Evolutionary conservation across 1,139 yeast genomes (phyloP).

Genomic region (Suhomyces guaymorum): DNA sequence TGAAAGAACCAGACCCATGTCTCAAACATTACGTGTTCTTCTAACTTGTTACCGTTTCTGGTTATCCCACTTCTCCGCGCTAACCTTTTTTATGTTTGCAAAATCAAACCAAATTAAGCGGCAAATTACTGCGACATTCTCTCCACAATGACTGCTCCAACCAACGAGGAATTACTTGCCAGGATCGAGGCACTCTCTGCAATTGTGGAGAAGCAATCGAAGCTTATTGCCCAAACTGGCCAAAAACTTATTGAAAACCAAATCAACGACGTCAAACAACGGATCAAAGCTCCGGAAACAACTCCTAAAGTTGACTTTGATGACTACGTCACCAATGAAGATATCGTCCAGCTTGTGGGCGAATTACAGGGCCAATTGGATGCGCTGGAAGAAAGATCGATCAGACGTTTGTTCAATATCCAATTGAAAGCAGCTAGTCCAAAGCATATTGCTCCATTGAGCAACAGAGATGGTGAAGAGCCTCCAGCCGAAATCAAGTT

Average conservation of each 20-base stretch:
- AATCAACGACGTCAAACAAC: constrained; percentile 47
- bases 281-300: constrained; percentile 28
- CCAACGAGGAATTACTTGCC: constrained; percentile 9
- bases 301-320: constrained; percentile 41
- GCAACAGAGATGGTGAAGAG: constrained; percentile 56
- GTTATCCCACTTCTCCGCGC: no score
- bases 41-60: no score
- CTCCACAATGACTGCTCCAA: constrained; percentile 5
- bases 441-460: constrained; percentile 15
- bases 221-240: constrained; percentile 61
- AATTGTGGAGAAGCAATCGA: constrained; percentile 50
- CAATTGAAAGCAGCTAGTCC: constrained; percentile 16
- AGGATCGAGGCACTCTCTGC: constrained; percentile 50
- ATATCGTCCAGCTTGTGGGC: constrained; percentile 67
- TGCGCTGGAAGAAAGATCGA: constrained; percentile 62
- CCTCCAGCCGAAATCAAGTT: constrained; percentile 50
- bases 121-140: no score
- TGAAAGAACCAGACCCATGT: no score
- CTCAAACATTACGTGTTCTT: no score
- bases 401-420: constrained; percentile 57
- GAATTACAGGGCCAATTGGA: constrained; percentile 89
- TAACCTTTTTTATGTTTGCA: no score
- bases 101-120: no score
- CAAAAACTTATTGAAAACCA: constrained; percentile 72
- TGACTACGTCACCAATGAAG: constrained; percentile 77